Conservation (phyloP, 192 early-diverging fungal species). For the Entophlyctis helioformis region DNA sequence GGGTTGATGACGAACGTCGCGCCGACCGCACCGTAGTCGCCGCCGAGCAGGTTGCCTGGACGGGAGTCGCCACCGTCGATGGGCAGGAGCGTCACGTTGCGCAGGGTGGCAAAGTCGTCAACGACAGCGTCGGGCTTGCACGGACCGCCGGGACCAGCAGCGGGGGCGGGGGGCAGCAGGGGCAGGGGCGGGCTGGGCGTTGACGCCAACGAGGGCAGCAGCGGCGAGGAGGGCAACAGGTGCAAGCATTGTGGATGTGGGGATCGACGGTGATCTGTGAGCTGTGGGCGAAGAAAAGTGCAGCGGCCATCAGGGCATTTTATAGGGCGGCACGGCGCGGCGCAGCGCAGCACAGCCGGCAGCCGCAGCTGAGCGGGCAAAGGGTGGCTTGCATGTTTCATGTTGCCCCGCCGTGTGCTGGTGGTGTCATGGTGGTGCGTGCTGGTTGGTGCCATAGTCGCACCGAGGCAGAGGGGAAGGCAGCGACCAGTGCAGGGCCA, state of each 20-base stretch:
- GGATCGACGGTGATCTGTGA: background rate
- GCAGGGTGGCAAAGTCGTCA: conserved; percentile 9
- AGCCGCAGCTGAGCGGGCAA: too few relatives aligned
- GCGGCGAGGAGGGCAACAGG: background rate
- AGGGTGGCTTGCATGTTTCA: too few relatives aligned
- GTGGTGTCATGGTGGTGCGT: too few relatives aligned
- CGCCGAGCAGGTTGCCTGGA: conserved; percentile 12
- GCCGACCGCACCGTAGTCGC: conserved; percentile 10
- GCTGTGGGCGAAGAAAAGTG: background rate
- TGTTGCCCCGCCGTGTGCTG: too few relatives aligned
- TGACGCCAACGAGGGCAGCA: background rate
- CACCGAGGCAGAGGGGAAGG: too few relatives aligned
- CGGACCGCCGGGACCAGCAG: background rate
- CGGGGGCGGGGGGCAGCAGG: too few relatives aligned
- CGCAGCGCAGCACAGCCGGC: too few relatives aligned
- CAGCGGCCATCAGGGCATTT: background rate
- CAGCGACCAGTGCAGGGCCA: too few relatives aligned
- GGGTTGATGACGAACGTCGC: too few relatives aligned
- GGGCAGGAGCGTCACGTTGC: background rate
- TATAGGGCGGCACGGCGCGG: too few relatives aligned
- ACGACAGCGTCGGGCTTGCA: conserved; percentile 10
- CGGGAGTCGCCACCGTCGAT: conserved; percentile 10
- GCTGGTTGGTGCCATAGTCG: too few relatives aligned
- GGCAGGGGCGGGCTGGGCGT: too few relatives aligned
- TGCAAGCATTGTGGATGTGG: background rate